These are phyloP conservation scores for Fagopyrum homotropicum DNA, from an alignment of 148 eudicot species.

Conservation along the genomic window DNA sequence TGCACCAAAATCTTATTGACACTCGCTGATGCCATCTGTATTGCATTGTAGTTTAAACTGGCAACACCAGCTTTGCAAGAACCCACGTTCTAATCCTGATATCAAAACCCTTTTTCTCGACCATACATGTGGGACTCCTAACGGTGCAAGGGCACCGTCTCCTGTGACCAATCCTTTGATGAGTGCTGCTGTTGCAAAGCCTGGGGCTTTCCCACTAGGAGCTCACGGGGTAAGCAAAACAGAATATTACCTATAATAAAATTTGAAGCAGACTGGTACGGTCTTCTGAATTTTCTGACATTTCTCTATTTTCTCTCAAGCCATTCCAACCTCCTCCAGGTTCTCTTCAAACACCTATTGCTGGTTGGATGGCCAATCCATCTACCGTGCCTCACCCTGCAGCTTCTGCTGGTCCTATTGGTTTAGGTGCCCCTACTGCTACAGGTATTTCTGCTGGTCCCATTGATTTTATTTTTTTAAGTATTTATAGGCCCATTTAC, in stretches of 20 bases:
- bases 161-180: conserved; percentile 75
- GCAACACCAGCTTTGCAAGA: conserved; percentile 97
- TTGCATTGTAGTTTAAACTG: conserved; percentile 66
- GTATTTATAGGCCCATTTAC: not conserved
- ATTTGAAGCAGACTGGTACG: not conserved
- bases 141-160: conserved; percentile 83
- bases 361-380: conserved; percentile 88
- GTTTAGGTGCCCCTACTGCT: conserved; percentile 55
- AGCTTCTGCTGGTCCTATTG: conserved; percentile 77
- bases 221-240: conserved; percentile 73
- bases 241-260: not conserved
- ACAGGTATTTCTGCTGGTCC: conserved; percentile 29
- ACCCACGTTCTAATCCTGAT: conserved; percentile 82
- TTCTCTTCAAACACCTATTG: conserved; percentile 56
- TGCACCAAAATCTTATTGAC: not conserved
- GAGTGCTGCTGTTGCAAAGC: conserved; percentile 58
- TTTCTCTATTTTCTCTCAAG: conserved; percentile 23
- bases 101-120: conserved; percentile 89
- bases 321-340: conserved; percentile 68
- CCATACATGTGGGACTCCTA: conserved; percentile 86
- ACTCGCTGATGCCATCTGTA: conserved; percentile 14
- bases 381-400: conserved; percentile 76
- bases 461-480: not conserved
- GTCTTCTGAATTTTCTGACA: conserved; percentile 15
- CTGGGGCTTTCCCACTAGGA: conserved; percentile 73